Base-by-base conservation (phyloP, 345 rosid genomes). In the Atalantia buxifolia region DNA sequence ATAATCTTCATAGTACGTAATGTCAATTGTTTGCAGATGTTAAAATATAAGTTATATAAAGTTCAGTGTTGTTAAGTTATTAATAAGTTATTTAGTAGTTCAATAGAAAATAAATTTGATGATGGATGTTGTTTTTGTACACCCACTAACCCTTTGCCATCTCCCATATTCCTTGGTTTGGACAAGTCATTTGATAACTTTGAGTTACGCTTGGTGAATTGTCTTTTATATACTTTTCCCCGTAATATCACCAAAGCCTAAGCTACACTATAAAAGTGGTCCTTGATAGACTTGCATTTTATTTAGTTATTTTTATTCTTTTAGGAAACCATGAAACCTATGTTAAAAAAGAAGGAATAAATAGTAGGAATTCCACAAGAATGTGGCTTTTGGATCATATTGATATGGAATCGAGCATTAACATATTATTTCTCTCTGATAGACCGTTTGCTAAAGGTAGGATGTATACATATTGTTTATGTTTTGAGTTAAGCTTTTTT, bases 1-100 rank as follows among this genome's bases (percentile, higher is more conserved):
- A 92, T 82, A 96, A 96, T 90, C 93, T 96, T 86, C 97, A 96
- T 74, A 89, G 99, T 95, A 91, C 64, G 99, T 91, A 76, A 60
- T 75, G 40, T 69, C 67, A 40, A 48, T 71, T 55, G 13, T 45
- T 45, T 12, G 18, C 50, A 45, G 50, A 45, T 45, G 50, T 45
- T 45, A 45, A 53, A 74, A 19, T 56, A 35, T 27, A 63, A 22
- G 3, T 68, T 30, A 6, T 67, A 38, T 36, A 5, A 2, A 5
- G 10, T 74, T 69, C 24, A 45, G 69, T 64, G 9, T 45, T 30
- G 1, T 48, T 12, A 50, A 50, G 71, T 64, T 64, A 31, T 24
- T 61, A 19, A 31, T 75, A 75, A 31, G 8, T 74, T 48, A 31
- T 14, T 31, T 31, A 30, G 62, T 53, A 45, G 50, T 13, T 28